Percentiles rank a stretch among this genome's conserved stretches.
Evolutionary conservation across 2,329 filamentous ascomycete genomes (phyloP).

Genomic region (Monosporascus sp.): DNA sequence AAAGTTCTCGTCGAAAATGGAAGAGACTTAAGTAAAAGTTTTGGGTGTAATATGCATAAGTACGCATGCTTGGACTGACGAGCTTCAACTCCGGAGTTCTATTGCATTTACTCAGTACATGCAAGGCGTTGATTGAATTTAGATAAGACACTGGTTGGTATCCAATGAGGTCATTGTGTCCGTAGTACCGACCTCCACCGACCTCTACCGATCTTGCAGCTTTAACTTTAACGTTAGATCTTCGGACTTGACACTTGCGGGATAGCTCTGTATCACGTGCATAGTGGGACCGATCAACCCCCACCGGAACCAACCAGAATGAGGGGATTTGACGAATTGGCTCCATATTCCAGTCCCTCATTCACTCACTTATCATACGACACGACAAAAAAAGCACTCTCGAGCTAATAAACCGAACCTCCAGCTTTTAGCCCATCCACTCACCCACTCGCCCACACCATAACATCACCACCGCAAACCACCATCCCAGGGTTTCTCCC

Average conservation of each 20-base stretch:
- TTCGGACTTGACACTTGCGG: not conserved
- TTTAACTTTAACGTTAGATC: not conserved
- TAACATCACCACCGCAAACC: not conserved
- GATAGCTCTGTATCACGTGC: not conserved
- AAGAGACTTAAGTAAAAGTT: too few relatives aligned
- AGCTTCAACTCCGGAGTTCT: too few relatives aligned
- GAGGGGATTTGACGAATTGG: not conserved
- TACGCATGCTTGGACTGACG: too few relatives aligned
- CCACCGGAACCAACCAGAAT: not conserved
- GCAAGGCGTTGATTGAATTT: too few relatives aligned
- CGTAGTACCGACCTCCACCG: not conserved
- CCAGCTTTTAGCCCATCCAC: not conserved
- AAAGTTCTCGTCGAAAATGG: too few relatives aligned
- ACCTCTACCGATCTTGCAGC: not conserved
- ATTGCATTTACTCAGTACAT: too few relatives aligned
- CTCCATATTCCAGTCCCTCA: not conserved
- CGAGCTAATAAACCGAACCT: not conserved
- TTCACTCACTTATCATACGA: not conserved
- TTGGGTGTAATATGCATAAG: too few relatives aligned
- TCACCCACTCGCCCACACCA: not conserved
- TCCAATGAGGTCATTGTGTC: too few relatives aligned
- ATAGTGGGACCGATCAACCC: not conserved
- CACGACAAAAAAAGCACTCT: not conserved
- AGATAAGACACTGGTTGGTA: too few relatives aligned
- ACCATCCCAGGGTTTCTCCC: slow-evolving; percentile 2